These are phyloP conservation scores for Butyriboletus loyo DNA, from an alignment of 768 basidiomycete genomes.

Conservation along the genomic window DNA sequence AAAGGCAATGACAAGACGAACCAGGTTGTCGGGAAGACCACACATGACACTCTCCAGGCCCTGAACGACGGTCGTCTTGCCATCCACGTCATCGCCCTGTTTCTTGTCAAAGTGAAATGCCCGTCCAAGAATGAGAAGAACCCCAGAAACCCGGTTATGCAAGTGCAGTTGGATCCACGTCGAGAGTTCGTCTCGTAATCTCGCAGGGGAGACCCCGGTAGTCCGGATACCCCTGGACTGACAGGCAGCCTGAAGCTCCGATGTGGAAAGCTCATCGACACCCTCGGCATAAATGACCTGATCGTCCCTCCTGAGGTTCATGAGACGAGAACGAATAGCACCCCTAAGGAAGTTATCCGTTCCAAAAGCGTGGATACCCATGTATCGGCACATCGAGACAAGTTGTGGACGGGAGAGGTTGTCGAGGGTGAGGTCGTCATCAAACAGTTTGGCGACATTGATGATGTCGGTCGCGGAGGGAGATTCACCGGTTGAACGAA, in stretches of 20 bases:
- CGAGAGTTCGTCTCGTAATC: conserved; percentile 82
- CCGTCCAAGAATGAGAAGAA: conserved; percentile 87
- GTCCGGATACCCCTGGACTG: conserved; percentile 94
- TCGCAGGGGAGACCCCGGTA: conserved; percentile 79
- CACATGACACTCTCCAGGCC: conserved; percentile 88
- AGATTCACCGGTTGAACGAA: conserved; percentile 91
- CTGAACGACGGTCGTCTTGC: conserved; percentile 75
- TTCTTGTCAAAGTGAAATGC: conserved; percentile 92
- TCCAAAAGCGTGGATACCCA: conserved; percentile 97
- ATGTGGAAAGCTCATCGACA: conserved; percentile 83
- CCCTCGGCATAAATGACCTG: conserved; percentile 89
- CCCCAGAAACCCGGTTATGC: conserved; percentile 88
- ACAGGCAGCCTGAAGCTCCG: conserved; percentile 90
- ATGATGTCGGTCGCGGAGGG: conserved; percentile 87
- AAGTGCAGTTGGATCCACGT: conserved; percentile 94
- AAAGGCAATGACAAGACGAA: conserved; percentile 37
- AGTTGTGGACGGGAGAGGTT: conserved; percentile 98
- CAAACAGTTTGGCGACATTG: conserved; percentile 94
- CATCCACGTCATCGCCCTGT: conserved; percentile 71
- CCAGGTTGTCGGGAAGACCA: conserved; percentile 91
- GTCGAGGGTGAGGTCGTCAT: conserved; percentile 96
- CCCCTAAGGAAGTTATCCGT: conserved; percentile 98
- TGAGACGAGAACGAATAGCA: conserved; percentile 78
- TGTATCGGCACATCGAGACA: conserved; percentile 95
- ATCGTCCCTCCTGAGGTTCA: conserved; percentile 86